These are phyloP conservation scores for Spergularia azorica DNA, from an alignment of 179 eudicot species.

Conservation along the genomic window DNA sequence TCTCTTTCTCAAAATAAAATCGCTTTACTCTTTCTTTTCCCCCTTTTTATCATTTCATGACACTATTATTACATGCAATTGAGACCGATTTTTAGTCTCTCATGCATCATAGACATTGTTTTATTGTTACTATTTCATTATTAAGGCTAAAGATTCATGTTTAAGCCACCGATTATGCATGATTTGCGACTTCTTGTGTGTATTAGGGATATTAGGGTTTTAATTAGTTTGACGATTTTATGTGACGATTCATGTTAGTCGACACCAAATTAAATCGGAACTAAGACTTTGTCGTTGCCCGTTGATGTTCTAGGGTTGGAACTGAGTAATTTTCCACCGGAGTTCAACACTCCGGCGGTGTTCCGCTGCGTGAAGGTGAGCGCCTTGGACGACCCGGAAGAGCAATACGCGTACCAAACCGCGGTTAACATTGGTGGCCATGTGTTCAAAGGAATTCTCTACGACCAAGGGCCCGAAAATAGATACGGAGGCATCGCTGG, in stretches of 20 bases:
- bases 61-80: slow-evolving; percentile 1
- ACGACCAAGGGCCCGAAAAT: slow-evolving; percentile 57
- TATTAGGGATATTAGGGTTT: too few relatives aligned
- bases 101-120: not conserved
- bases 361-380: slow-evolving; percentile 70
- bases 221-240: not conserved
- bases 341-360: slow-evolving; percentile 59
- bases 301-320: slow-evolving; percentile 49
- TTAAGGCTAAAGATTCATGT: not conserved
- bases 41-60: not conserved
- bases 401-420: slow-evolving; percentile 66
- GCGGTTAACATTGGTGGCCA: slow-evolving; percentile 70
- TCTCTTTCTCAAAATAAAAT: not conserved
- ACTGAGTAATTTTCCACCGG: slow-evolving; percentile 58
- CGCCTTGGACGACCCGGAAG: slow-evolving; percentile 54
- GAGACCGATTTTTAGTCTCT: not conserved
- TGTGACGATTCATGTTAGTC: too few relatives aligned
- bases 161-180: not conserved
- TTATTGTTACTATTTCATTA: not conserved
- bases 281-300: too few relatives aligned
- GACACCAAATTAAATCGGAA: too few relatives aligned
- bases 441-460: slow-evolving; percentile 71
- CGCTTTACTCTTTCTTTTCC: slow-evolving; percentile 23
- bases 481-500: slow-evolving; percentile 33
- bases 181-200: not conserved